Conservation (phyloP, 805 yeast species). For the Saccharomycopsis sp. region DNA sequence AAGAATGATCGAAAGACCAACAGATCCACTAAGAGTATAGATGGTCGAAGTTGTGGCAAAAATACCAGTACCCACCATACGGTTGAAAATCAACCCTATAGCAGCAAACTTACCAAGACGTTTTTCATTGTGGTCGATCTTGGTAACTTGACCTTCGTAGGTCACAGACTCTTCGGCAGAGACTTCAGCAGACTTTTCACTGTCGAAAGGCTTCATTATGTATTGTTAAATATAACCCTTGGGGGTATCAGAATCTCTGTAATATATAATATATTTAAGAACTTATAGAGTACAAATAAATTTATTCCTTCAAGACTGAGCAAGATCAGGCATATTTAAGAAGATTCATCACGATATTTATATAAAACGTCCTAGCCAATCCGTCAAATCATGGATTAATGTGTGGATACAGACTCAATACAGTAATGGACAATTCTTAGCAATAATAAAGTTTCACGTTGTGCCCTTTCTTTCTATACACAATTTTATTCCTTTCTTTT, state of each 20-base stretch:
- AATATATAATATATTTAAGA: no score
- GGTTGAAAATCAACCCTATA: conserved; percentile 56
- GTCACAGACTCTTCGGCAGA: background rate
- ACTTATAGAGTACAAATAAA: no score
- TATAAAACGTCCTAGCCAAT: background rate
- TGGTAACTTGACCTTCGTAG: conserved; percentile 21
- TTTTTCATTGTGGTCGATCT: conserved; percentile 36
- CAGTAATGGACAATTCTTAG: background rate
- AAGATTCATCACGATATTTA: background rate
- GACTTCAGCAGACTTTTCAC: background rate
- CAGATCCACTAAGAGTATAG: conserved; percentile 50
- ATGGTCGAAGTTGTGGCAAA: conserved; percentile 64
- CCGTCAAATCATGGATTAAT: background rate
- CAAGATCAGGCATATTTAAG: background rate
- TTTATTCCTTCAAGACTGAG: background rate
- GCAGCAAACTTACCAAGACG: conserved; percentile 51
- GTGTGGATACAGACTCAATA: background rate
- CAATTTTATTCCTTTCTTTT: background rate
- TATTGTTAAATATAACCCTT: no score
- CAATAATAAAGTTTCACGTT: background rate
- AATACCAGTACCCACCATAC: conserved; percentile 73
- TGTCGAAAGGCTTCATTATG: background rate
- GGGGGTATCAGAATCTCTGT: no score
- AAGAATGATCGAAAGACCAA: conserved; percentile 62
- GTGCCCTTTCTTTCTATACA: background rate